A percentile compares a stretch with the other conserved stretches of the same genome.
Evolutionary conservation across 306 rosid species (phyloP).

Genomic region (Gynostemma pentaphyllum): DNA sequence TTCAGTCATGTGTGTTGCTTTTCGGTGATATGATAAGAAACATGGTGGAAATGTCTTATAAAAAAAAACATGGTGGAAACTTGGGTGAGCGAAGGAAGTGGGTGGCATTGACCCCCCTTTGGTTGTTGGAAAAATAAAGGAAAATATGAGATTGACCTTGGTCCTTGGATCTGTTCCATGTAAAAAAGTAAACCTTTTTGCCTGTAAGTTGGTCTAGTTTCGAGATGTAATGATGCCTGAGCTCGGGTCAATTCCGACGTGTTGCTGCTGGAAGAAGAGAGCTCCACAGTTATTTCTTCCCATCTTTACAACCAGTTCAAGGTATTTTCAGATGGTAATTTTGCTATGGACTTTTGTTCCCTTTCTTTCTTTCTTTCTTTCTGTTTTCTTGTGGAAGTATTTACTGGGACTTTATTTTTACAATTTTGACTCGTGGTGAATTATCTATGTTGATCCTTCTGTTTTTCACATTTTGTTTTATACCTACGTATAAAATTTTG

Average conservation of each 20-base stretch:
- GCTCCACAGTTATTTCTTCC: neutral
- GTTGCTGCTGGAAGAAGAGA: neutral
- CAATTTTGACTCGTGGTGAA: neutral
- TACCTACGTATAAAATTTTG: neutral
- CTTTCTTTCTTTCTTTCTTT: neutral
- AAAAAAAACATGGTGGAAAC: no score
- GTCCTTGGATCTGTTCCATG: neutral
- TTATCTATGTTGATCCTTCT: neutral
- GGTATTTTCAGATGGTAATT: slow-evolving; percentile 3
- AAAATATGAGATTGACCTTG: neutral
- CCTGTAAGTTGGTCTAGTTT: no score
- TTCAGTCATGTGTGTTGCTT: neutral
- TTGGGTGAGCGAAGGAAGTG: neutral
- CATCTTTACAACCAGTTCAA: neutral
- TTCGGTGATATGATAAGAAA: neutral
- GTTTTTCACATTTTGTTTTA: neutral
- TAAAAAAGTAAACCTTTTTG: no score
- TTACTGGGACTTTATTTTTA: neutral
- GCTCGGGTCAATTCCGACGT: neutral
- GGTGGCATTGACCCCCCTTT: neutral
- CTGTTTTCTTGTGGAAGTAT: no score
- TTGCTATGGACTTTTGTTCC: neutral
- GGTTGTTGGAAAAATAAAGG: neutral
- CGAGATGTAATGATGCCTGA: no score
- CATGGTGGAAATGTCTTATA: no score